These are phyloP conservation scores for Musa beccarii DNA, from an alignment of 176 grass and related monocot species.

Conservation along the genomic window DNA sequence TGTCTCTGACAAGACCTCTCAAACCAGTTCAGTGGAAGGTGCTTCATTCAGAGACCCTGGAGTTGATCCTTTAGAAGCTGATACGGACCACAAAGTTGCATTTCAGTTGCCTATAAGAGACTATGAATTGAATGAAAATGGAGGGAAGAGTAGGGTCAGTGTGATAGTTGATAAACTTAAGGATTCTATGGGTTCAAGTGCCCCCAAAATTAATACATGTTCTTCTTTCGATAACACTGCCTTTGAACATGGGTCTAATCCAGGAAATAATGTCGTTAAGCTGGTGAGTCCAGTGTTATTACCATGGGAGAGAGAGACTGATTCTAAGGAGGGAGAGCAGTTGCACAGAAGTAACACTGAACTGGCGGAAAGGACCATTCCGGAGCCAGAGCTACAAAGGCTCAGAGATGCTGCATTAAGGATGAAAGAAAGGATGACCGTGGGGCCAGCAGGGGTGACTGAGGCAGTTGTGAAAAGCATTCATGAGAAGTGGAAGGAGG, in stretches of 20 bases:
- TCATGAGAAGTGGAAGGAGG: conserved; percentile 64
- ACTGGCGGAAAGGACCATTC: conserved; percentile 65
- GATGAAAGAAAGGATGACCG: conserved; percentile 88
- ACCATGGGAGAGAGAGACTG: conserved; percentile 61
- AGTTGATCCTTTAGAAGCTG: background rate
- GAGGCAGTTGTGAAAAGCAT: conserved; percentile 58
- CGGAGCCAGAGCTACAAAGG: conserved; percentile 61
- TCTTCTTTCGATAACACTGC: conserved; percentile 8
- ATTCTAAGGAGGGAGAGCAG: conserved; percentile 7
- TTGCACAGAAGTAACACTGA: conserved; percentile 37
- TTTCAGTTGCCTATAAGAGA: background rate
- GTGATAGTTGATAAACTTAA: conserved; percentile 40
- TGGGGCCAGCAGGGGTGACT: conserved; percentile 79
- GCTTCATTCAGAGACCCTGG: background rate
- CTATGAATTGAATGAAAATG: background rate
- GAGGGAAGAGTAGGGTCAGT: conserved; percentile 9
- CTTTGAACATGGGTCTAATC: conserved; percentile 7
- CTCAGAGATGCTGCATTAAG: conserved; percentile 64
- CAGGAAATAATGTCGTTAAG: conserved; percentile 19
- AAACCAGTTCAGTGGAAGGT: background rate
- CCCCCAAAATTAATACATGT: background rate
- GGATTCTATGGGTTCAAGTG: conserved; percentile 27
- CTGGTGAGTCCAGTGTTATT: conserved; percentile 42
- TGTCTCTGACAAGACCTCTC: background rate
- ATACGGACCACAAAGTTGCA: background rate